These are phyloP conservation scores for Termitomyces titanicus DNA, from an alignment of 768 basidiomycete genomes.

Conservation along the genomic window DNA sequence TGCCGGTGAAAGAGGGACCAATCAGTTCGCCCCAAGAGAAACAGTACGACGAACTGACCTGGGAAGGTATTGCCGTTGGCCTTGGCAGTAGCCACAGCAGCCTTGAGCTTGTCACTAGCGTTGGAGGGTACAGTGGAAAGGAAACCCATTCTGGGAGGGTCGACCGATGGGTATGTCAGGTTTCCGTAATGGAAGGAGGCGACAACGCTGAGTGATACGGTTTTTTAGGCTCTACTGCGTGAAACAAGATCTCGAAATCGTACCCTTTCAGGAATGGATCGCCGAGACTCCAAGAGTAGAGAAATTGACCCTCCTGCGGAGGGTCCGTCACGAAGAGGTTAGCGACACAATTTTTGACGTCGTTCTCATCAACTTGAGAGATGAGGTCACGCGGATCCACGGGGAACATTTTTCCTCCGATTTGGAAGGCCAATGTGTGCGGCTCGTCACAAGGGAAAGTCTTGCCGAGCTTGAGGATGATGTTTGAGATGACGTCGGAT, in stretches of 20 bases:
- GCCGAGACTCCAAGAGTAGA: slow-evolving; percentile 78
- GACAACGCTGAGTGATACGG: slow-evolving; percentile 44
- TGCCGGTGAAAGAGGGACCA: not conserved
- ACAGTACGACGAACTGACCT: slow-evolving; percentile 20
- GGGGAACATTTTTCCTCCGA: slow-evolving; percentile 66
- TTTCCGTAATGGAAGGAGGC: slow-evolving; percentile 74
- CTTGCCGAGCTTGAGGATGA: slow-evolving; percentile 36
- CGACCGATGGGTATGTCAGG: slow-evolving; percentile 59
- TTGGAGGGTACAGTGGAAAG: slow-evolving; percentile 65
- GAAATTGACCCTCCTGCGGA: slow-evolving; percentile 51
- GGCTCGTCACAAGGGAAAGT: slow-evolving; percentile 55
- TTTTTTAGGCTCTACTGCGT: not conserved
- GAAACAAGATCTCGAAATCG: slow-evolving; percentile 17
- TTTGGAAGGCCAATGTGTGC: slow-evolving; percentile 63
- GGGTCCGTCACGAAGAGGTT: slow-evolving; percentile 64
- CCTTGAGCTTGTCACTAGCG: slow-evolving; percentile 34
- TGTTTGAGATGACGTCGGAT: slow-evolving; percentile 53
- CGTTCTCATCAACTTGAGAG: slow-evolving; percentile 33
- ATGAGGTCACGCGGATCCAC: slow-evolving; percentile 76
- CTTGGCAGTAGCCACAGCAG: slow-evolving; percentile 24
- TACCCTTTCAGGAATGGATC: slow-evolving; percentile 76
- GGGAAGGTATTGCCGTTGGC: slow-evolving; percentile 31
- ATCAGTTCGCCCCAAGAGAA: not conserved
- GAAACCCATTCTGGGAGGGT: slow-evolving; percentile 68
- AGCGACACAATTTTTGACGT: slow-evolving; percentile 42